Base-by-base conservation (phyloP, 2,329 filamentous ascomycete genomes). In the Calonectria ilicicola region DNA sequence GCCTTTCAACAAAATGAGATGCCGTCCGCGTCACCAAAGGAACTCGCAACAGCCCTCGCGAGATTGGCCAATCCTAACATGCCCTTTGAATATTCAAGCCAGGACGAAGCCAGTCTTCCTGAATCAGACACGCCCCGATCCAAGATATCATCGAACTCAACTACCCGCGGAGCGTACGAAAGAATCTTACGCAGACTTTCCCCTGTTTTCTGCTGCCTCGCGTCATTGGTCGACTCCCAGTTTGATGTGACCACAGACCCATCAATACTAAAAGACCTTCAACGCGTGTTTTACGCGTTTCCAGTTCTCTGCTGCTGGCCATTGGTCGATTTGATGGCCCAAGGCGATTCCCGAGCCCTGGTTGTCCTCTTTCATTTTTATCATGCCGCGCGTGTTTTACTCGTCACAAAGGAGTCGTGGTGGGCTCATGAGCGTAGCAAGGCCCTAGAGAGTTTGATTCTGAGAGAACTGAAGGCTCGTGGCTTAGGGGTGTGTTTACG, bases 271-370 rank as follows among this genome's bases (percentile, higher is more conserved):
- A n/a, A 40, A 26, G 51, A 67, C 8, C 60, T 67, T n/a, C 49
- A 32, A 9, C 65, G 56, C 27, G 47, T 67, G 40, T 23, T 67
- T 4, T 67, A 60, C 19, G 29, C 65, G 7, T 67, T 67, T 15
- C 65, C 65, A 1, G 38, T 67, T 3, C 23, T 67, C 15, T 67
- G 56, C n/a, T 67, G 65, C 65, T 47, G 42, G 40, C 65, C 65
- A 2, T 67, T 67, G 9, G n/a, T 67, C 7, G 42, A 49, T 5
- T 29, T 67, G n/a, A 29, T 15, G 10, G 14, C 10, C 3, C 10
- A 21, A 6, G 38, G 65, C 8, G 51, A 67, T 21, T 47, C 53
- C 10, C 51, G 65, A 2, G 65, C 51, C 19, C 17, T 67, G 15
- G 10, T 67, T 1, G 4, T 67, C 2, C 35, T 67, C 17, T 67